phyloP scores from a whole-genome alignment of 1,139 yeast genomes.

The Suhomyces yuchorum region DNA sequence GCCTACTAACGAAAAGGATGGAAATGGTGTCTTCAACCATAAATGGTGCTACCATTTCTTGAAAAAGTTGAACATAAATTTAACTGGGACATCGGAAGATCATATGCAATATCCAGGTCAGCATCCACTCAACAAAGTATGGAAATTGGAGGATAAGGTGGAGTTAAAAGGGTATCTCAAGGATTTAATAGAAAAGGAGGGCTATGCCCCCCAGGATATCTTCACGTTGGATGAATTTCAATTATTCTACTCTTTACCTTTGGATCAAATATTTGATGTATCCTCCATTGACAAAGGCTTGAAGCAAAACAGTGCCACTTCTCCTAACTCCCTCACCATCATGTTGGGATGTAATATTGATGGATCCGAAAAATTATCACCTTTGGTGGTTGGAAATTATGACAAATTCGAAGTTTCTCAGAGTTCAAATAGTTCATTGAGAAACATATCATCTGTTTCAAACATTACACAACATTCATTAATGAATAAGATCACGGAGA shows the following conservation, averaged over 20 bases:
- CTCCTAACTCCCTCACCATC: slow-evolving; percentile 59
- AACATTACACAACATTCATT: slow-evolving; percentile 26
- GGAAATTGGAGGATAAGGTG: slow-evolving; percentile 62
- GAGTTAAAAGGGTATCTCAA: slow-evolving; percentile 41
- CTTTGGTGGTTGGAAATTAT: slow-evolving; percentile 62
- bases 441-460: slow-evolving; percentile 19
- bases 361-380: slow-evolving; percentile 63
- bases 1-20: slow-evolving; percentile 57
- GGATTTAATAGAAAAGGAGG: slow-evolving; percentile 31
- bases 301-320: slow-evolving; percentile 43
- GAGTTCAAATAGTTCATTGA: slow-evolving; percentile 36
- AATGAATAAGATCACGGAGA: slow-evolving; percentile 52
- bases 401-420: slow-evolving; percentile 53
- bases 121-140: slow-evolving; percentile 53
- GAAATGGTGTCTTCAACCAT: slow-evolving; percentile 63
- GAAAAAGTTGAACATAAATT: slow-evolving; percentile 54
- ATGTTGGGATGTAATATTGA: slow-evolving; percentile 66
- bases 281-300: slow-evolving; percentile 50
- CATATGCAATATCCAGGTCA: slow-evolving; percentile 33
- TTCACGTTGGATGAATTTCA: slow-evolving; percentile 66
- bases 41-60: slow-evolving; percentile 67
- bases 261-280: slow-evolving; percentile 59
- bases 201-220: slow-evolving; percentile 53
- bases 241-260: slow-evolving; percentile 59
- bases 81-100: slow-evolving; percentile 50